These are phyloP conservation scores for Senna siamea DNA, from an alignment of 306 rosid genomes.

Conservation along the genomic window DNA sequence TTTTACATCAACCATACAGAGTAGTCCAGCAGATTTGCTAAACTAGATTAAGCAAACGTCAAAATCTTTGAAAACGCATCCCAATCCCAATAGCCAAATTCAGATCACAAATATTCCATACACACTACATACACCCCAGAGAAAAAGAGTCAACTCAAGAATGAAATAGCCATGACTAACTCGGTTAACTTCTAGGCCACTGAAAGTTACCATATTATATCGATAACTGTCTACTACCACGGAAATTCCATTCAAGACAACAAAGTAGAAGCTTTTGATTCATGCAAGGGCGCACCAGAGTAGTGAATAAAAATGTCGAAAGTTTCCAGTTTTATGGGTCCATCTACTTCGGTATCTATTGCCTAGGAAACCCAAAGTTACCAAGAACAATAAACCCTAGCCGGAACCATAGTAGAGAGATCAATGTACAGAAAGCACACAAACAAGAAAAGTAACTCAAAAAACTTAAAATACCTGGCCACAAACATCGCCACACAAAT, in stretches of 20 bases:
- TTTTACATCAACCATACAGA: neutral
- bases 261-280: neutral
- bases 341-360: neutral
- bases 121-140: neutral
- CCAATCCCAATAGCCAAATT: neutral
- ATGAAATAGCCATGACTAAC: neutral
- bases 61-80: neutral
- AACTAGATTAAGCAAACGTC: neutral
- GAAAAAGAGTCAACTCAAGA: neutral
- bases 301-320: neutral
- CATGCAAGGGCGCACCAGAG: neutral
- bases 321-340: neutral
- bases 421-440: neutral
- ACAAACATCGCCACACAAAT: conserved; percentile 71
- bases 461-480: conserved; percentile 59
- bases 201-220: neutral
- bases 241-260: neutral
- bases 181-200: neutral
- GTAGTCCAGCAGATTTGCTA: neutral
- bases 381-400: conserved; percentile 15
- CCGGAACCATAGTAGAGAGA: neutral
- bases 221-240: neutral
- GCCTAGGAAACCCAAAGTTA: neutral
- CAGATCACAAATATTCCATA: conserved; percentile 1
- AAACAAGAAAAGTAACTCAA: neutral